Conservation (phyloP, 805 yeast genomes). For the Suhomyces vadensis region DNA sequence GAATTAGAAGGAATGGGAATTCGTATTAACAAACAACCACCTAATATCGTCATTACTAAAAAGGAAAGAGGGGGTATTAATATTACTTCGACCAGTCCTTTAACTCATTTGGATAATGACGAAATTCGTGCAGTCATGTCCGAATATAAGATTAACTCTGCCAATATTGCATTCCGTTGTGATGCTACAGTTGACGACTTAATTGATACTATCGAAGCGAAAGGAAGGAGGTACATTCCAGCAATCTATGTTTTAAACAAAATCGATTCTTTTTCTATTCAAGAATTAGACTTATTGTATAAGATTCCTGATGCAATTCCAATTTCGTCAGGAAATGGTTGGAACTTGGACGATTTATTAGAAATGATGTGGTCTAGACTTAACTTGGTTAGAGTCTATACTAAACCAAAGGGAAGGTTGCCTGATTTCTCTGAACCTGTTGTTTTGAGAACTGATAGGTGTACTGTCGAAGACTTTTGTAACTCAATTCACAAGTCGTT, state of each 20-base stretch:
- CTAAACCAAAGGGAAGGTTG: slow-evolving; percentile 91
- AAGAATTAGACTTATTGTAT: slow-evolving; percentile 86
- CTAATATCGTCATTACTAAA: slow-evolving; percentile 86
- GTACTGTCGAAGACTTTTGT: slow-evolving; percentile 94
- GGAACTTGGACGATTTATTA: slow-evolving; percentile 94
- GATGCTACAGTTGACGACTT: slow-evolving; percentile 97
- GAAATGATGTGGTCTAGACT: slow-evolving; percentile 95
- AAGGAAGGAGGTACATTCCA: slow-evolving; percentile 90
- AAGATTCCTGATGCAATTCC: slow-evolving; percentile 98
- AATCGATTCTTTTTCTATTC: slow-evolving; percentile 91
- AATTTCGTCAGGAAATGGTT: slow-evolving; percentile 90
- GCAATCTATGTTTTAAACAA: slow-evolving; percentile 93
- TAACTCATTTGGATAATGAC: slow-evolving; percentile 88
- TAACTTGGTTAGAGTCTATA: slow-evolving; percentile 90
- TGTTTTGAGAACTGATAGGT: slow-evolving; percentile 77
- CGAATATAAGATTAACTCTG: slow-evolving; percentile 92
- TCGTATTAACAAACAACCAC: slow-evolving; percentile 87
- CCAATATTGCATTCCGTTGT: slow-evolving; percentile 94
- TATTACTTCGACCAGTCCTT: slow-evolving; percentile 89
- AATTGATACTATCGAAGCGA: slow-evolving; percentile 90
- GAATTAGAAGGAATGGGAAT: slow-evolving; percentile 98
- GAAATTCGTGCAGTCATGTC: slow-evolving; percentile 95
- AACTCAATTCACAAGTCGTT: slow-evolving; percentile 92
- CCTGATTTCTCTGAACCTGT: slow-evolving; percentile 97
- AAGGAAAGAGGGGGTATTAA: slow-evolving; percentile 96